Conservation (phyloP, 768 basidiomycete species). For the Fibroporia radiculosa region DNA sequence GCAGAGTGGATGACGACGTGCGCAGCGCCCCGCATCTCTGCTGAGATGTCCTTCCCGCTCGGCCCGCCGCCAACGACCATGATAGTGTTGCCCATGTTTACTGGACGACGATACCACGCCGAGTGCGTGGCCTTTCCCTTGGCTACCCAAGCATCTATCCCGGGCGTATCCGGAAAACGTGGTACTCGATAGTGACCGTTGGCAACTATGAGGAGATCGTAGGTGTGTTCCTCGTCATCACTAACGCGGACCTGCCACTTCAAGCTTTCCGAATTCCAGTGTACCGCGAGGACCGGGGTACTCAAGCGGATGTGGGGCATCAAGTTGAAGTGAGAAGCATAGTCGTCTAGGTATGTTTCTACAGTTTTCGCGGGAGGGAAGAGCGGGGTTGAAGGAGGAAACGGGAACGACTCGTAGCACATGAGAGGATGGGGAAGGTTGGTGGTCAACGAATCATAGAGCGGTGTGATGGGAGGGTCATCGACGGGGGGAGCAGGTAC, state of each 20-base stretch:
- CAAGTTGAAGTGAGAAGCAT: conserved; percentile 55
- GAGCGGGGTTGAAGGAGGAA: conserved; percentile 65
- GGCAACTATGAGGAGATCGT: conserved; percentile 64
- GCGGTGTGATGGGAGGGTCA: conserved; percentile 53
- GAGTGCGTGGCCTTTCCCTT: conserved; percentile 53
- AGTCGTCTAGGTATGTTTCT: conserved; percentile 61
- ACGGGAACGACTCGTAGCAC: conserved; percentile 55
- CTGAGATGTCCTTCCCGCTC: conserved; percentile 60
- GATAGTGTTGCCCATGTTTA: conserved; percentile 29
- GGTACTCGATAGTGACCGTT: conserved; percentile 73
- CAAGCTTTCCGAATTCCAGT: conserved; percentile 25
- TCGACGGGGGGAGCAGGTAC: conserved; percentile 43
- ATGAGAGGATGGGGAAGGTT: conserved; percentile 77
- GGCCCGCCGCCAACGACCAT: conserved; percentile 46
- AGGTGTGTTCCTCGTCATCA: conserved; percentile 28
- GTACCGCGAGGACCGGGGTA: conserved; percentile 43
- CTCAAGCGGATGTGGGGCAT: conserved; percentile 53
- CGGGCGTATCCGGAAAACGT: conserved; percentile 51
- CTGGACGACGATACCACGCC: conserved; percentile 55
- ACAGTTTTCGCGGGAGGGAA: conserved; percentile 60
- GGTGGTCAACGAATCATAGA: conserved; percentile 78
- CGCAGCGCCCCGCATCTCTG: conserved; percentile 43
- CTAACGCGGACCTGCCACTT: conserved; percentile 42
- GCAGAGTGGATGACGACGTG: conserved; percentile 50
- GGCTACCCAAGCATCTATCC: conserved; percentile 50